Evolutionary conservation across 257 asterid species (phyloP).

Genomic region (Gentiana dahurica): DNA sequence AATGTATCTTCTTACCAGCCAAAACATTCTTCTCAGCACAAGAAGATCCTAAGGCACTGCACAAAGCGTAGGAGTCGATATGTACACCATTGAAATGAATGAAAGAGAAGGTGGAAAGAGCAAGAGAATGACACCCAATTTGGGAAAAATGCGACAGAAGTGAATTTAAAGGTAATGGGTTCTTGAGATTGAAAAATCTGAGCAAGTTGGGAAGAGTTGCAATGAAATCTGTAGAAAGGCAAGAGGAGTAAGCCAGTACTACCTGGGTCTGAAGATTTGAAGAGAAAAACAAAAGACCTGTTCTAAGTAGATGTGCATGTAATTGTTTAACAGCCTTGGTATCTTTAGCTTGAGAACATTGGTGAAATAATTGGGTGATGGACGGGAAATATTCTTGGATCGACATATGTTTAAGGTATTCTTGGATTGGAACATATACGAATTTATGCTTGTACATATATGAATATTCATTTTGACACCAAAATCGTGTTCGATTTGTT

Average conservation of each 20-base stretch:
- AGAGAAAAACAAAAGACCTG: slow-evolving; percentile 42
- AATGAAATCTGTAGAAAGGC: slow-evolving; percentile 10
- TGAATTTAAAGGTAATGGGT: slow-evolving; percentile 57
- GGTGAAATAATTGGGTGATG: slow-evolving; percentile 31
- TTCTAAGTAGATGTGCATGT: slow-evolving; percentile 36
- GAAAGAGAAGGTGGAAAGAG: slow-evolving; percentile 48
- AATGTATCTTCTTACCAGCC: slow-evolving; percentile 42
- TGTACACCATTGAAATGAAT: slow-evolving; percentile 52
- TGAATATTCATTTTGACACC: too few relatives aligned
- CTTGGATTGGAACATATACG: too few relatives aligned
- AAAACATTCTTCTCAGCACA: slow-evolving; percentile 5
- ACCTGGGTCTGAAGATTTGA: slow-evolving; percentile 57
- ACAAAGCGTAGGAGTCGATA: slow-evolving; percentile 44
- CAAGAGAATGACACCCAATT: slow-evolving; percentile 32
- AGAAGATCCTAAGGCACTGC: slow-evolving; percentile 14
- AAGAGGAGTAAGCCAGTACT: slow-evolving; percentile 28
- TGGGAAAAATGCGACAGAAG: slow-evolving; percentile 64
- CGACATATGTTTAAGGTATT: neutral
- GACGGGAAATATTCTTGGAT: slow-evolving; percentile 17
- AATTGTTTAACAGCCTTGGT: slow-evolving; percentile 31
- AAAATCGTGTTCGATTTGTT: too few relatives aligned
- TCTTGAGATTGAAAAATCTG: slow-evolving; percentile 40
- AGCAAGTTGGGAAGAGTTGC: slow-evolving; percentile 28
- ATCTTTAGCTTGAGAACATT: slow-evolving; percentile 38
- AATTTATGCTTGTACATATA: too few relatives aligned